Evolutionary conservation across 2,329 filamentous ascomycete genomes (phyloP).

Genomic region (Remersonia thermophila): DNA sequence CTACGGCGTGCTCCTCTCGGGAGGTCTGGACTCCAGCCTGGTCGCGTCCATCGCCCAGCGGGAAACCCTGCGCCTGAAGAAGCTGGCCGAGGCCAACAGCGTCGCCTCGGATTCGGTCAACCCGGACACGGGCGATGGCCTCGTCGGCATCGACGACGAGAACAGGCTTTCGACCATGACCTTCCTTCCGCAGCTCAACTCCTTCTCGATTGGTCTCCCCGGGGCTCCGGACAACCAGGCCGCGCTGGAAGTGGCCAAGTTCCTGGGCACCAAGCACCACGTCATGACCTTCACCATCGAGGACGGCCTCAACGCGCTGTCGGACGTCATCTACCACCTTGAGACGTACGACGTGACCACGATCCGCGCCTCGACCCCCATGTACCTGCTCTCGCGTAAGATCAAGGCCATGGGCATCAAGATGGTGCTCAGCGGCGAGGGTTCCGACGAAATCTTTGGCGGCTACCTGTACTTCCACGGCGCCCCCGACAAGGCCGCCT

Average conservation of each 20-base stretch:
- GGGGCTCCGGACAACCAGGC: conserved; percentile 86
- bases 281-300: conserved; percentile 97
- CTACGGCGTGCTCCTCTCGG: conserved; percentile 89
- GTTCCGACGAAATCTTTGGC: conserved; percentile 95
- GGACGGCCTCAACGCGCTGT: conserved; percentile 90
- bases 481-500: conserved; percentile 79
- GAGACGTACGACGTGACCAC: conserved; percentile 98
- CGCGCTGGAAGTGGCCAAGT: conserved; percentile 85
- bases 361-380: conserved; percentile 93
- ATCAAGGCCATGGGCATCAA: conserved; percentile 99
- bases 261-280: conserved; percentile 95
- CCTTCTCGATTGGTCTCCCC: conserved; percentile 94
- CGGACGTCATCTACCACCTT: conserved; percentile 95
- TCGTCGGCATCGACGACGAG: conserved; percentile 90
- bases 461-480: conserved; percentile 98
- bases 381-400: conserved; percentile 95
- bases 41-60: conserved; percentile 92
- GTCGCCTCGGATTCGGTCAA: conserved; percentile 31
- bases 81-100: conserved; percentile 42
- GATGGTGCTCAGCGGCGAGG: conserved; percentile 97
- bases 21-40: conserved; percentile 88
- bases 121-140: conserved; percentile 50
- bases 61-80: conserved; percentile 69
- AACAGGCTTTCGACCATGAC: conserved; percentile 82
- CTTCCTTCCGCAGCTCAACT: conserved; percentile 89